phyloP scores from a whole-genome alignment of 2,329 filamentous ascomycete species.

The Alternaria ventricosa region DNA sequence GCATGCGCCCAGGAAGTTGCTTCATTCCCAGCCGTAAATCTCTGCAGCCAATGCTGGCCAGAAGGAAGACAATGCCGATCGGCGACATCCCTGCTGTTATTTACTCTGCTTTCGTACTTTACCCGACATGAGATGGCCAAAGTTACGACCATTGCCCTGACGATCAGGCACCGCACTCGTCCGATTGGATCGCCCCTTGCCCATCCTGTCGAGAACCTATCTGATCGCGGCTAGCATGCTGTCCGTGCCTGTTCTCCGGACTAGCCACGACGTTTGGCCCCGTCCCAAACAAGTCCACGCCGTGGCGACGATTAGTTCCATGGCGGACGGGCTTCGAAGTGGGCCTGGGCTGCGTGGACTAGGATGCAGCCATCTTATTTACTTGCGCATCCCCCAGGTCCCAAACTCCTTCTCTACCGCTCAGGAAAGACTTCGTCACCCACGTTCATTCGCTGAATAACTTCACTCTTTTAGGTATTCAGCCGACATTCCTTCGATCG shows the following conservation, averaged over 20 bases:
- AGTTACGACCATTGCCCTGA: slow-evolving; percentile 35
- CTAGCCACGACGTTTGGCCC: slow-evolving; percentile 43
- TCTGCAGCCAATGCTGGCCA: slow-evolving; percentile 22
- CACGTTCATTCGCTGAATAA: slow-evolving; percentile 48
- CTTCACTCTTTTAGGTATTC: slow-evolving; percentile 52
- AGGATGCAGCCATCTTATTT: slow-evolving; percentile 45
- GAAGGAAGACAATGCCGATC: slow-evolving; percentile 19
- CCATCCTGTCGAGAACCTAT: slow-evolving; percentile 22
- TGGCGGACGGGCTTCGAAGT: slow-evolving; percentile 35
- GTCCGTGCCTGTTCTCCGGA: slow-evolving; percentile 35
- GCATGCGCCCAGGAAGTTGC: slow-evolving; percentile 16
- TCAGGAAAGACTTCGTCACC: slow-evolving; percentile 48
- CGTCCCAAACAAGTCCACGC: slow-evolving; percentile 39
- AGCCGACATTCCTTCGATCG: slow-evolving; percentile 45
- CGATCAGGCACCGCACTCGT: slow-evolving; percentile 42
- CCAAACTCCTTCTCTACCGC: slow-evolving; percentile 34
- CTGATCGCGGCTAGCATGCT: slow-evolving; percentile 31
- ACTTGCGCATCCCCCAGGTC: slow-evolving; percentile 42
- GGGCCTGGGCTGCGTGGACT: slow-evolving; percentile 34
- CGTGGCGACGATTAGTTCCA: slow-evolving; percentile 45
- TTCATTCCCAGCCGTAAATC: slow-evolving; percentile 28
- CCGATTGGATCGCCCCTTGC: slow-evolving; percentile 39
- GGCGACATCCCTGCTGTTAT: slow-evolving; percentile 31
- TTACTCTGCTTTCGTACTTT: slow-evolving; percentile 40
- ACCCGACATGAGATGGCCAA: slow-evolving; percentile 29